These are phyloP conservation scores for Hordeum pubiflorum DNA, from an alignment of 202 grass and related monocot genomes.

Conservation along the genomic window DNA sequence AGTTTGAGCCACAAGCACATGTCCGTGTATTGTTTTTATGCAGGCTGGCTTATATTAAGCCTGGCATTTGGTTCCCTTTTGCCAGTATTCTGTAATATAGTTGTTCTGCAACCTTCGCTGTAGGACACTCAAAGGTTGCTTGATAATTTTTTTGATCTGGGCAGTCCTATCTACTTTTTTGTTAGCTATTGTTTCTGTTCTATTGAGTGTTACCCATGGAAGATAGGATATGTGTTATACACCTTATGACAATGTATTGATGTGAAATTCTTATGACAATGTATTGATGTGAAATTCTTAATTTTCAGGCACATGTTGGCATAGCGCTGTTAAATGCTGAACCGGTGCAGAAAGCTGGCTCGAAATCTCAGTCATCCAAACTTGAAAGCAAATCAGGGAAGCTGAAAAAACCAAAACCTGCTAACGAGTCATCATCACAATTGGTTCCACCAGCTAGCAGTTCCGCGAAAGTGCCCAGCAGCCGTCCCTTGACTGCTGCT, in stretches of 20 bases:
- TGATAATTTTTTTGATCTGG: constrained; percentile 1
- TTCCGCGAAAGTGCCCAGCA: constrained; percentile 36
- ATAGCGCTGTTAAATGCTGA: constrained; percentile 91
- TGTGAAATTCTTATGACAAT: not conserved
- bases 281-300: constrained; percentile 6
- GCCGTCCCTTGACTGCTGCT: constrained; percentile 55
- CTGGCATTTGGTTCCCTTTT: constrained; percentile 13
- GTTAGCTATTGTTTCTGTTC: not conserved
- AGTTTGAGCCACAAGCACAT: not conserved
- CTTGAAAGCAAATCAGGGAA: constrained; percentile 67
- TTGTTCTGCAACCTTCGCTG: not conserved
- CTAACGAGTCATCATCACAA: constrained; percentile 46
- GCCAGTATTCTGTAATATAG: not conserved
- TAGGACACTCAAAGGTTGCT: not conserved
- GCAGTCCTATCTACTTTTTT: not conserved
- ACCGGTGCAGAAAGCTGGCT: constrained; percentile 53
- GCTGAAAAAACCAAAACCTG: constrained; percentile 52
- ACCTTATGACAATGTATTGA: constrained; percentile 10
- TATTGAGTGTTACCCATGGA: constrained; percentile 19
- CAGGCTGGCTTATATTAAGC: not conserved
- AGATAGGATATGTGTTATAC: not conserved
- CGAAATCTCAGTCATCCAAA: constrained; percentile 58
- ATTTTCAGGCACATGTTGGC: constrained; percentile 81
- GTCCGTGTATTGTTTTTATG: not conserved
- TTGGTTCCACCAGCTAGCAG: constrained; percentile 29